Evolutionary conservation across 2,329 filamentous ascomycete species (phyloP), one percentile per base, ranked within the genome.

Genomic region (Xylariaceae sp.): DNA sequence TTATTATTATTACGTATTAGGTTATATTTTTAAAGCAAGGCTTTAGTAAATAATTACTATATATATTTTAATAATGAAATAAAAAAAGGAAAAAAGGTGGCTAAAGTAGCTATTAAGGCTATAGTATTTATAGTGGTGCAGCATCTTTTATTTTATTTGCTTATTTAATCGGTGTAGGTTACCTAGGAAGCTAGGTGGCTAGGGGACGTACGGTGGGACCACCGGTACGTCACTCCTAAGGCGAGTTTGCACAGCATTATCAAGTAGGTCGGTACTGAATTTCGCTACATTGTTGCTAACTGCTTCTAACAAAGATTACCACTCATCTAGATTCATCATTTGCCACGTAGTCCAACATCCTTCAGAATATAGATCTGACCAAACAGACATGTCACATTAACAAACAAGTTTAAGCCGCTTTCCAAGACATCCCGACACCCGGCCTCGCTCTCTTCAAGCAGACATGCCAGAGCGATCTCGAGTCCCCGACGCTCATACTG

Each of bases 351-450:
- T 36, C 33, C 33, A 36, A 36, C 33, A 36, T 69, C 67, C 13
- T 57, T 58, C n/a, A 59, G 42, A 6, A 69, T 59, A 52, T 70
- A 70, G 7, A 71, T 66, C 49, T 70, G 64, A 2, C 67, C 69
- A 51, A 60, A 69, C 18, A 70, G 40, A 45, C 70, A 66, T 9
- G 66, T 67, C 17, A 69, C 61, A 50, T 66, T 54, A 9, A 64
- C 41, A 47, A 69, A 70, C 9, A 66, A 22, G 19, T 38, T 64
- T 33, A 5, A 34, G 10, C 16, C 39, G 17, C n/a, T 13, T 7
- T 41, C 16, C 33, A 51, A 31, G 5, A 31, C 2, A 5, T 47
- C 28, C 18, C 39, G 13, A n/a, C 39, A 18, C 12, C 13, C 17
- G 39, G 13, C 39, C 39, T n/a, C 13, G 13, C 17, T 18, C 39